Percentiles rank a stretch among this genome's conserved stretches.
These are phyloP conservation scores for Diplodia intermedia DNA, from an alignment of 2,329 filamentous ascomycete species.

Conservation along the genomic window DNA sequence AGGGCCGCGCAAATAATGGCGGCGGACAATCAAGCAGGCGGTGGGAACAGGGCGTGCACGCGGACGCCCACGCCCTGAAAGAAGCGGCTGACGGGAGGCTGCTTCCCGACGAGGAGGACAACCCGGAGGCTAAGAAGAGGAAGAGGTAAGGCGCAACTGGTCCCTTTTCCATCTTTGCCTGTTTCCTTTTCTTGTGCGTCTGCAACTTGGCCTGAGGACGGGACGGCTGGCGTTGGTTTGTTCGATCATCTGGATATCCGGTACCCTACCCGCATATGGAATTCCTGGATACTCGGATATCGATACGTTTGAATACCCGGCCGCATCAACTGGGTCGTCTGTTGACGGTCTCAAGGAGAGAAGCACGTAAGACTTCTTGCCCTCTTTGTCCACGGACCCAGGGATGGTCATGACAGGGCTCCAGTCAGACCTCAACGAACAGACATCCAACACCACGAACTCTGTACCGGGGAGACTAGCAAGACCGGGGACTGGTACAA, in stretches of 20 bases:
- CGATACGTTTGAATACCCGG: not conserved
- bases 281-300: not conserved
- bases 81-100: constrained; percentile 70
- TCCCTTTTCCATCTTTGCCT: not conserved
- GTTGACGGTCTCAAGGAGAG: not conserved
- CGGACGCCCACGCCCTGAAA: constrained; percentile 37
- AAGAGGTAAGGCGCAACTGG: constrained; percentile 60
- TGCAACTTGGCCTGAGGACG: not conserved
- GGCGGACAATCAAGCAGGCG: constrained; percentile 20
- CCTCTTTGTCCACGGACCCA: not conserved
- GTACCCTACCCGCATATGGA: not conserved
- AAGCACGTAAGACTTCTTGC: not conserved
- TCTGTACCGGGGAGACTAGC: not conserved
- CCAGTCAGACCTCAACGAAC: not conserved
- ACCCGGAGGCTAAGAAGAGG: constrained; percentile 83
- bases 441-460: not conserved
- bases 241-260: not conserved
- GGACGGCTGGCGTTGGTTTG: not conserved
- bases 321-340: not conserved
- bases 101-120: constrained; percentile 71
- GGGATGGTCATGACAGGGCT: not conserved
- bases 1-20: constrained; percentile 38
- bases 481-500: not conserved
- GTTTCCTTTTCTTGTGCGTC: not conserved
- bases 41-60: constrained; percentile 35